phyloP scores from a whole-genome alignment of 2,329 filamentous ascomycete genomes.

The Ambrosiella cleistominuta region DNA sequence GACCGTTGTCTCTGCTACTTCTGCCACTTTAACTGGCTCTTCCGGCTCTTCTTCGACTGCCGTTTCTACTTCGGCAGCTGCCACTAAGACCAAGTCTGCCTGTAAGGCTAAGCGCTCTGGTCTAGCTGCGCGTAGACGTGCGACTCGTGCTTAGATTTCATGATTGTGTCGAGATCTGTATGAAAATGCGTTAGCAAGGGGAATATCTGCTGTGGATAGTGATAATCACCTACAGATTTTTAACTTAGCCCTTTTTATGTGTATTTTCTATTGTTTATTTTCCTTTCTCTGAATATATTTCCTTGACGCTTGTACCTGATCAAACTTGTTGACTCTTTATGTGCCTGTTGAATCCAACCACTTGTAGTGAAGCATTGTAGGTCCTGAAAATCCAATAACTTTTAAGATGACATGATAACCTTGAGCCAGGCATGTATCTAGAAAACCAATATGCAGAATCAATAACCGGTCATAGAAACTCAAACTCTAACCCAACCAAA shows the following conservation, averaged over 20 bases:
- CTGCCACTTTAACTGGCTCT: background rate
- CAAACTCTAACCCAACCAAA: too few species aligned
- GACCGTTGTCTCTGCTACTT: background rate
- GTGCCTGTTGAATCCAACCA: too few species aligned
- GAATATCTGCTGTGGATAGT: background rate
- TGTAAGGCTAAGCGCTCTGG: constrained; percentile 6
- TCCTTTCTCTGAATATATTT: constrained; percentile 6
- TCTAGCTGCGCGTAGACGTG: background rate
- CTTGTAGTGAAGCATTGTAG: too few species aligned
- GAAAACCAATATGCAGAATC: background rate
- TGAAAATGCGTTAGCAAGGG: background rate
- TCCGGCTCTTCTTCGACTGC: background rate
- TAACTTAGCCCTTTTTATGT: background rate
- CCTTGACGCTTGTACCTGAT: background rate
- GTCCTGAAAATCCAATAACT: too few species aligned
- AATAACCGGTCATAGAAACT: background rate
- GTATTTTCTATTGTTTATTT: constrained; percentile 1
- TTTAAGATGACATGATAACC: too few species aligned
- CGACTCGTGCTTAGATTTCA: background rate
- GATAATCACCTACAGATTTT: background rate
- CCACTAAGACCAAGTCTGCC: constrained; percentile 5
- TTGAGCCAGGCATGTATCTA: background rate
- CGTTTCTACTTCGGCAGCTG: background rate
- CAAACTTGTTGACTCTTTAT: background rate
- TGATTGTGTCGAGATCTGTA: background rate